Percentiles rank a stretch among this genome's conserved stretches.
phyloP scores from a whole-genome alignment of 306 rosid genomes.

The Begonia fuchsioides region DNA sequence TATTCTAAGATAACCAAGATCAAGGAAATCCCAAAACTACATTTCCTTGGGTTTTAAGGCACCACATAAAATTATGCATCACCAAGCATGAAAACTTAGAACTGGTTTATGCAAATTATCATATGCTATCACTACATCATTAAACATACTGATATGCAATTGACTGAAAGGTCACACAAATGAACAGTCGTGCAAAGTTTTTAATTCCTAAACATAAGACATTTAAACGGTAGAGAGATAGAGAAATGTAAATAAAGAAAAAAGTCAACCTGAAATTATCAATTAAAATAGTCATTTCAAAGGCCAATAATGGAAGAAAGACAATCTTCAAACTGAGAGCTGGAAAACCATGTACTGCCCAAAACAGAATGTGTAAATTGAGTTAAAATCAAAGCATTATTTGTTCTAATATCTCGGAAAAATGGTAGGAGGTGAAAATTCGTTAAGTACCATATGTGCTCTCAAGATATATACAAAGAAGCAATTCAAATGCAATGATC shows the following conservation, averaged over 20 bases:
- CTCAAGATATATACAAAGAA: slow-evolving; percentile 95
- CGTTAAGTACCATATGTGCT: slow-evolving; percentile 48
- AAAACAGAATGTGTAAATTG: slow-evolving; percentile 16
- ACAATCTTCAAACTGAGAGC: slow-evolving; percentile 80
- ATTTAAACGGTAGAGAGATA: background rate
- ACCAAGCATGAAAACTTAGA: no score
- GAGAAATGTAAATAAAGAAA: slow-evolving; percentile 3
- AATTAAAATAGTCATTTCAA: slow-evolving; percentile 62
- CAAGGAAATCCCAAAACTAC: no score
- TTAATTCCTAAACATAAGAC: background rate
- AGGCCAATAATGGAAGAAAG: slow-evolving; percentile 82
- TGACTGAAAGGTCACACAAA: no score
- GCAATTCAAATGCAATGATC: slow-evolving; percentile 90
- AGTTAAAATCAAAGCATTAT: slow-evolving; percentile 11
- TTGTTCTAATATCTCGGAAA: background rate
- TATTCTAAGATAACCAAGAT: no score
- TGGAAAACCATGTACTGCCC: slow-evolving; percentile 49
- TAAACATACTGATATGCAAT: no score
- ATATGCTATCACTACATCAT: no score
- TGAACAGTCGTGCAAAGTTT: no score
- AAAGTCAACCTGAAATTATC: slow-evolving; percentile 87
- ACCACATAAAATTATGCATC: no score
- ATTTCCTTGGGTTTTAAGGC: no score
- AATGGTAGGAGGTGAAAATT: slow-evolving; percentile 5
- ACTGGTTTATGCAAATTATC: no score